phyloP scores from a whole-genome alignment of 208 protist genomes.

The Acanthamoeba castellanii region DNA sequence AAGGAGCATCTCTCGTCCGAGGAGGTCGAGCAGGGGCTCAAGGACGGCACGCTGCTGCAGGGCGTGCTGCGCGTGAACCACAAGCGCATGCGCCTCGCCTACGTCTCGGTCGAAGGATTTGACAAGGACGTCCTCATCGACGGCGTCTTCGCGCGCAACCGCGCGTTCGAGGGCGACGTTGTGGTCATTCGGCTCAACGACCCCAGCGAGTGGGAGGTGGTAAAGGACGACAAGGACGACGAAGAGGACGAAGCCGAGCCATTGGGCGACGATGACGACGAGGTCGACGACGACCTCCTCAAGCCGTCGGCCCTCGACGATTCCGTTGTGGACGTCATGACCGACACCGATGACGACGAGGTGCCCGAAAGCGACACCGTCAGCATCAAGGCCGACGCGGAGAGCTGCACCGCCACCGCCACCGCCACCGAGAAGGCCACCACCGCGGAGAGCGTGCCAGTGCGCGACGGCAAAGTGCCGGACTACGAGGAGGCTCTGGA shows the following conservation, averaged over 20 bases:
- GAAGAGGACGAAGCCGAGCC: slow-evolving; percentile 59
- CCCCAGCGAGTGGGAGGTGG: slow-evolving; percentile 62
- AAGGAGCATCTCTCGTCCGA: slow-evolving; percentile 58
- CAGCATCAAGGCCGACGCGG: background rate
- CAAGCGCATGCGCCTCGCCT: slow-evolving; percentile 79
- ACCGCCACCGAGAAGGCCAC: background rate
- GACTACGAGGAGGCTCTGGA: background rate
- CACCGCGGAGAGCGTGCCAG: too few species aligned
- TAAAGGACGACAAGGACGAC: slow-evolving; percentile 65
- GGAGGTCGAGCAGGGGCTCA: slow-evolving; percentile 57
- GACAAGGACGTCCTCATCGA: slow-evolving; percentile 78
- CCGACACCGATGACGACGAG: slow-evolving; percentile 17
- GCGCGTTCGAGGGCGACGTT: slow-evolving; percentile 83
- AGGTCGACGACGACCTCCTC: background rate
- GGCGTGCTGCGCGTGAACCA: slow-evolving; percentile 80
- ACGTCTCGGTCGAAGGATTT: slow-evolving; percentile 81
- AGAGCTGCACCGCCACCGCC: background rate
- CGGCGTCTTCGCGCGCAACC: slow-evolving; percentile 79
- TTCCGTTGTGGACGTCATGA: background rate
- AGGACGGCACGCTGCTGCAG: slow-evolving; percentile 62
- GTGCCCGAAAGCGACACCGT: background rate
- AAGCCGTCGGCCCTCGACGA: background rate
- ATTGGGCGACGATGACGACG: background rate
- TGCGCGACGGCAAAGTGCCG: background rate
- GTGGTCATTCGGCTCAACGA: slow-evolving; percentile 81